Conservation (phyloP, 768 basidiomycete species). For the Rickenella mellea region DNA sequence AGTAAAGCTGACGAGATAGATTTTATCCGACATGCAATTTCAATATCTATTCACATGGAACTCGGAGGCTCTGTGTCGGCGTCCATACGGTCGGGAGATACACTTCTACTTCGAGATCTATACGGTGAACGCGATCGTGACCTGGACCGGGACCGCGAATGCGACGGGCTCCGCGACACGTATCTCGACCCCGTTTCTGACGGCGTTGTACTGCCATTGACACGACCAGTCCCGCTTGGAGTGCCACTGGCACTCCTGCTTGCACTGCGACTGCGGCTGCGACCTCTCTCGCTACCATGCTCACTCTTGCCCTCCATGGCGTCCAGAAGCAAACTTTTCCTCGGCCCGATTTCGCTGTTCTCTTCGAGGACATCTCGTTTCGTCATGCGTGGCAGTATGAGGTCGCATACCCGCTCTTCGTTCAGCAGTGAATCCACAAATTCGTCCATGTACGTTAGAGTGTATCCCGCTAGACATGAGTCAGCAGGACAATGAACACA, state of each 20-base stretch:
- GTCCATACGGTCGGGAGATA: conserved; percentile 44
- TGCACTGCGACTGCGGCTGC: conserved; percentile 18
- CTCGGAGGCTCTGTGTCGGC: conserved; percentile 12
- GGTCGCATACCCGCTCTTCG: conserved; percentile 93
- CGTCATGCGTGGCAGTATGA: conserved; percentile 83
- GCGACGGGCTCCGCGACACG: conserved; percentile 56
- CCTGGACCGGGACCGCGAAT: conserved; percentile 31
- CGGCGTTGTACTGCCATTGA: conserved; percentile 22
- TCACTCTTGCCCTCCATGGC: conserved; percentile 75
- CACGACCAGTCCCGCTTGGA: not conserved
- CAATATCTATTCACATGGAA: conserved; percentile 10
- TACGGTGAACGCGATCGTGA: conserved; percentile 27
- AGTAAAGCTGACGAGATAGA: not conserved
- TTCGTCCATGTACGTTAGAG: conserved; percentile 83
- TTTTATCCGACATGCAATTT: not conserved
- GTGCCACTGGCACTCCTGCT: conserved; percentile 22
- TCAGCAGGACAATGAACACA: not conserved
- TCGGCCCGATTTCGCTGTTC: conserved; percentile 76
- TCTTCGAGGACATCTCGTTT: conserved; percentile 88
- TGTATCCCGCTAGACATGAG: conserved; percentile 63
- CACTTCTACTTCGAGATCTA: conserved; percentile 39
- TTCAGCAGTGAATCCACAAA: conserved; percentile 76
- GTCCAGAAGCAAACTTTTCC: conserved; percentile 80
- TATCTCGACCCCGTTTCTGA: conserved; percentile 48
- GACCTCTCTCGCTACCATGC: conserved; percentile 29